Conservation (phyloP, 495 filamentous ascomycete species). For the Arthonia radiata region DNA sequence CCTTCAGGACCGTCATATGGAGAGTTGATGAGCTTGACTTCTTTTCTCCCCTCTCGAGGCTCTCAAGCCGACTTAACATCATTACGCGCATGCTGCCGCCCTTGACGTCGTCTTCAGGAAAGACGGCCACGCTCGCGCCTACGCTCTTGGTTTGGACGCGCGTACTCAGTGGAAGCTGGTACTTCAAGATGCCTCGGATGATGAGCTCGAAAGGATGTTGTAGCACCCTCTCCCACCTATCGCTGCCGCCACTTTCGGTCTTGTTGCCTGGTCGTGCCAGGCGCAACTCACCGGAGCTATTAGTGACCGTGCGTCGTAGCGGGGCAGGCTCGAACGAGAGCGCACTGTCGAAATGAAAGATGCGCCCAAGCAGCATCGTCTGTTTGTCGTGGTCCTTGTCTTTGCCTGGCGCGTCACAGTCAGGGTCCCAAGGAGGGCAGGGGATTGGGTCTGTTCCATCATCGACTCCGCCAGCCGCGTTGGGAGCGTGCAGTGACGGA, state of each 20-base stretch:
- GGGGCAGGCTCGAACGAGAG: conserved; percentile 74
- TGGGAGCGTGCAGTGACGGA: neutral
- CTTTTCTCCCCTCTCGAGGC: too few species aligned
- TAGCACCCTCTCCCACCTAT: conserved; percentile 77
- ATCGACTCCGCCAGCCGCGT: conserved; percentile 23
- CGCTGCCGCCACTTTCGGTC: conserved; percentile 61
- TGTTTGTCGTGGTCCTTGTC: conserved; percentile 34
- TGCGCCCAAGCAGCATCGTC: conserved; percentile 73
- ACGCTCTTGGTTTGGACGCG: conserved; percentile 30
- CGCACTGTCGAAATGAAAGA: conserved; percentile 65
- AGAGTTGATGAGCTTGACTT: too few species aligned
- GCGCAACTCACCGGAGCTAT: conserved; percentile 59
- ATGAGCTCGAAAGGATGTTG: conserved; percentile 81
- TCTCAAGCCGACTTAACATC: too few species aligned
- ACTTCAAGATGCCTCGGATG: conserved; percentile 69
- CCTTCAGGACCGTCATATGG: too few species aligned
- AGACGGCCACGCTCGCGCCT: conserved; percentile 24
- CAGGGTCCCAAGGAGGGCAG: conserved; percentile 32
- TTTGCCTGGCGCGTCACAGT: too few species aligned
- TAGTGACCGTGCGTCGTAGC: conserved; percentile 36
- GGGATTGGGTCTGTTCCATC: conserved; percentile 47
- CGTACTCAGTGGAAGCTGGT: conserved; percentile 61
- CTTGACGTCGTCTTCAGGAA: conserved; percentile 20
- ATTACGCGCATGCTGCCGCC: too few species aligned
- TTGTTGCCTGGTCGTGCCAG: conserved; percentile 62